Evolutionary conservation across 768 basidiomycete genomes (phyloP), one percentile per base, ranked within the genome.

Genomic region (Tulasnella sp.): DNA sequence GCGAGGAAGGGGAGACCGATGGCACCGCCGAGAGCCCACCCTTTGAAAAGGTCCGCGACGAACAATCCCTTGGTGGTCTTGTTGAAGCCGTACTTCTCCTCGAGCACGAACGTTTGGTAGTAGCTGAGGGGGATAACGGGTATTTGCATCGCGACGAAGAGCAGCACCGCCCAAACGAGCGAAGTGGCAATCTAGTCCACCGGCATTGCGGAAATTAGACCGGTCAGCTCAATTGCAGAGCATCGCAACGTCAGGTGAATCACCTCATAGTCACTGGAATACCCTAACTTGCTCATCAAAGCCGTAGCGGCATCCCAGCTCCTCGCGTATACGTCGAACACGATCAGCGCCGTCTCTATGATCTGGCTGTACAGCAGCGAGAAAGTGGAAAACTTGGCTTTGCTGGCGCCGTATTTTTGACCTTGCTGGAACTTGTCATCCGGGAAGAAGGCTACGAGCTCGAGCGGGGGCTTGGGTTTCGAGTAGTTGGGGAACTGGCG

Each of bases 81-180:
- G 90, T 99, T 99, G 89, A 98, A 99, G 0, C 97, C 97, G 82
- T 98, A 96, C 82, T 93, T 93, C 85, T 97, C 93, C 86, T 99
- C 98, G 54, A 99, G 89, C 7, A 96, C 93, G 84, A 99, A 99
- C 3, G 96, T 98, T 81, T 92, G 90, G 87, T 98, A 98, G 34
- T 93, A 88, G 44, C 90, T 91, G 60, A 96, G 87, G 28, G 97
- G 96, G 16, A 96, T 87, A 11, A 90, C 87, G 2, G 95, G 92
- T 41, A 94, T 85, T 0, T 91, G 89, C 2, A 93, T 93, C 58
- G 91, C 78, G 80, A 93, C 85, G 83, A 90, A 92, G 64, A 97
- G 86, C 60, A 93, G 84, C 77, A 90, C 90, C 3, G 92, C 89
- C 85, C 96, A 97, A 9, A 90, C 88, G 78, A 97, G 90, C 1